phyloP scores from a whole-genome alignment of 208 protist species.

The Leishmania martiniquensis region DNA sequence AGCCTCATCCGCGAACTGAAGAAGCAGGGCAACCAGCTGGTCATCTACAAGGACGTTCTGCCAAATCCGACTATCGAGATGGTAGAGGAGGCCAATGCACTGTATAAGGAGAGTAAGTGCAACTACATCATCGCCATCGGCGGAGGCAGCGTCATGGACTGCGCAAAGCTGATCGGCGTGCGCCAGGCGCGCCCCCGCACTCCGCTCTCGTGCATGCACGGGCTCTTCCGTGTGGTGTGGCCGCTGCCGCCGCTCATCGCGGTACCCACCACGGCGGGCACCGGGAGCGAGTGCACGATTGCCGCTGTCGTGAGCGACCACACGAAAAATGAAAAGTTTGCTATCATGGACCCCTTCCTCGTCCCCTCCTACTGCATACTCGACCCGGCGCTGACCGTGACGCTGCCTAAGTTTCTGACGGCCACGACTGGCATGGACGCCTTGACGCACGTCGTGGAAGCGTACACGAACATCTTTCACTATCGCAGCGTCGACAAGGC shows the following conservation, averaged over 20 bases:
- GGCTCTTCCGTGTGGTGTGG: slow-evolving; percentile 51
- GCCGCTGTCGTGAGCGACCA: slow-evolving; percentile 72
- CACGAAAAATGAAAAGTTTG: slow-evolving; percentile 59
- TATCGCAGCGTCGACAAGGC: slow-evolving; percentile 46
- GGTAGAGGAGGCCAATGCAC: slow-evolving; percentile 37
- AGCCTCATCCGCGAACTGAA: slow-evolving; percentile 39
- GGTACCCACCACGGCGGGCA: slow-evolving; percentile 88
- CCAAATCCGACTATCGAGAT: slow-evolving; percentile 57
- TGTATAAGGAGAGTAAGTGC: slow-evolving; percentile 47
- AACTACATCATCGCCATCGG: slow-evolving; percentile 81
- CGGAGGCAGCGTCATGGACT: slow-evolving; percentile 88
- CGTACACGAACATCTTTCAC: slow-evolving; percentile 67
- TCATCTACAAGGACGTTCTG: slow-evolving; percentile 51
- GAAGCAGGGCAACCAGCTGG: slow-evolving; percentile 33
- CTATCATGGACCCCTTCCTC: slow-evolving; percentile 65
- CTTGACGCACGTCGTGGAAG: slow-evolving; percentile 84
- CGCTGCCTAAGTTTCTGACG: slow-evolving; percentile 74
- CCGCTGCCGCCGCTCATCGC: slow-evolving; percentile 54
- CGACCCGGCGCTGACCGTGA: slow-evolving; percentile 74
- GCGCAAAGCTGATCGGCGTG: slow-evolving; percentile 79
- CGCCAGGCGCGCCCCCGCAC: slow-evolving; percentile 55
- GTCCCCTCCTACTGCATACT: slow-evolving; percentile 72
- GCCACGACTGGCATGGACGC: slow-evolving; percentile 88
- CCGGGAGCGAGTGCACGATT: slow-evolving; percentile 87
- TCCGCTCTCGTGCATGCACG: slow-evolving; percentile 45